These are phyloP conservation scores for Nicotiana sylvestris DNA, from an alignment of 257 asterid species.

Conservation along the genomic window DNA sequence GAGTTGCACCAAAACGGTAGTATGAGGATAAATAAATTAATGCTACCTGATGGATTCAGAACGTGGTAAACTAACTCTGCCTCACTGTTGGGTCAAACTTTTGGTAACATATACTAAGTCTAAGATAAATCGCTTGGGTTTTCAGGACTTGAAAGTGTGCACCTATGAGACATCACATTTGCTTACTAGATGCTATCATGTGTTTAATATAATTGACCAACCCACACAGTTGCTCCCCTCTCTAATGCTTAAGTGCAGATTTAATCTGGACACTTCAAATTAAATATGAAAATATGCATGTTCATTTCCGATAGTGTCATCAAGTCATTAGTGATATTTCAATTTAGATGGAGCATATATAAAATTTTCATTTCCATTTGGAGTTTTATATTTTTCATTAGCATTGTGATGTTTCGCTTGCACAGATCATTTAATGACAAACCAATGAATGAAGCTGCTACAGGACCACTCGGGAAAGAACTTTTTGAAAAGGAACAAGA, in stretches of 20 bases:
- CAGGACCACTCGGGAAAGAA: constrained; percentile 82
- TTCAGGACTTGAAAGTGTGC: neutral
- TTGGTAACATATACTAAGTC: neutral
- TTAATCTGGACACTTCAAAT: neutral
- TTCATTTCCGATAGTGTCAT: neutral
- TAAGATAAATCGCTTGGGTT: neutral
- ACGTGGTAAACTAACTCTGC: neutral
- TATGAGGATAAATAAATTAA: neutral
- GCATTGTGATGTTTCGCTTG: neutral
- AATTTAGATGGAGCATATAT: neutral
- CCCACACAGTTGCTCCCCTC: neutral
- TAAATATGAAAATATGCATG: neutral
- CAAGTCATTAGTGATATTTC: neutral
- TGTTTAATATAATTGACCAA: neutral
- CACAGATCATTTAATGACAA: constrained; percentile 83
- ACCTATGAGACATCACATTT: neutral
- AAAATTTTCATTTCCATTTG: neutral
- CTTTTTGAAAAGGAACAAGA: constrained; percentile 93
- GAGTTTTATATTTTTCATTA: neutral
- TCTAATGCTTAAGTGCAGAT: neutral
- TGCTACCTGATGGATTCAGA: neutral
- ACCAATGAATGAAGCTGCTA: constrained; percentile 63
- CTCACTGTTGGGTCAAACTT: neutral
- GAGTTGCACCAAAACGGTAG: neutral
- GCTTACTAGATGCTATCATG: neutral